Evolutionary conservation across 139 green algal genomes (phyloP).

Genomic region (Picochlorum costavermella): DNA sequence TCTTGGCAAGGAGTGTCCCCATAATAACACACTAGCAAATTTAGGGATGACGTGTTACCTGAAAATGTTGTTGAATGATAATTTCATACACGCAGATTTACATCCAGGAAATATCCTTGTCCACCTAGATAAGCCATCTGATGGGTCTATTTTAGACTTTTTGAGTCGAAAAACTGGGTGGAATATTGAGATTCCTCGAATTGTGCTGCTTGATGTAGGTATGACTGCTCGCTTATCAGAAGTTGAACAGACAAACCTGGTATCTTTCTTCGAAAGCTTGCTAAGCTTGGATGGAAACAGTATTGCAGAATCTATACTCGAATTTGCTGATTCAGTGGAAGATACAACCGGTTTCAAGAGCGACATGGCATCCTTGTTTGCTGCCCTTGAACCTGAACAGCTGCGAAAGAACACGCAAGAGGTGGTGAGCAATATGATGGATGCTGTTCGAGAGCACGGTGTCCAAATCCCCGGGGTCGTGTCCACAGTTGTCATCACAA

Average conservation of each 20-base stretch:
- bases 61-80: slow-evolving; percentile 84
- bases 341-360: slow-evolving; percentile 41
- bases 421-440: slow-evolving; percentile 73
- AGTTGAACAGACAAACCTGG: slow-evolving; percentile 68
- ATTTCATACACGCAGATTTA: slow-evolving; percentile 91
- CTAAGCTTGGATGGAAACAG: slow-evolving; percentile 48
- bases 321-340: slow-evolving; percentile 44
- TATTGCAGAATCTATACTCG: slow-evolving; percentile 64
- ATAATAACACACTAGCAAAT: slow-evolving; percentile 61
- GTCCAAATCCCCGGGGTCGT: slow-evolving; percentile 48
- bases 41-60: slow-evolving; percentile 80
- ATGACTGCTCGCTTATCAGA: slow-evolving; percentile 73
- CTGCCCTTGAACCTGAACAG: slow-evolving; percentile 50
- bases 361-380: slow-evolving; percentile 67
- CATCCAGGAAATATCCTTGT: slow-evolving; percentile 93
- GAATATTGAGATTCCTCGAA: slow-evolving; percentile 23
- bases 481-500: slow-evolving; percentile 70
- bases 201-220: slow-evolving; percentile 81
- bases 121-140: background rate
- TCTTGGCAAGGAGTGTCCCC: slow-evolving; percentile 34
- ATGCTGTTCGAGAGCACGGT: slow-evolving; percentile 61
- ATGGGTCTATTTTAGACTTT: background rate
- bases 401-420: slow-evolving; percentile 58
- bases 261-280: slow-evolving; percentile 75
- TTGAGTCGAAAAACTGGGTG: background rate